A percentile compares a stretch with the other conserved stretches of the same genome.
Evolutionary conservation across 139 green algal species (phyloP).

Genomic region (Chlamydomonas incerta): DNA sequence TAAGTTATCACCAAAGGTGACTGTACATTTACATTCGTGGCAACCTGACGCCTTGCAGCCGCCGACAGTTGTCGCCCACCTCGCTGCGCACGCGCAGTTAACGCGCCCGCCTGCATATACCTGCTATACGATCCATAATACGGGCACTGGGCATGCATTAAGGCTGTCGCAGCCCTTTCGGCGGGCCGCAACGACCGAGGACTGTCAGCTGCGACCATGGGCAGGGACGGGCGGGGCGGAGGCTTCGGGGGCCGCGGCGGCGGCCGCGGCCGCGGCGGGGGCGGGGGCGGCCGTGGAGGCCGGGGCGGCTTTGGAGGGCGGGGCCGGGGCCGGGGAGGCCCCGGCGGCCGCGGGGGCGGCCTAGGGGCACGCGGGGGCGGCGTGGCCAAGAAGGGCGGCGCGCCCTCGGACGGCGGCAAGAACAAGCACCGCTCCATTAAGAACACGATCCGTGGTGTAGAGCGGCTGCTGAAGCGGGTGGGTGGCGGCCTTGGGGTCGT

Average conservation of each 20-base stretch:
- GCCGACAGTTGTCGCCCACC: too few species aligned
- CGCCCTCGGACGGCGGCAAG: constrained; percentile 4
- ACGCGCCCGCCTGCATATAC: too few species aligned
- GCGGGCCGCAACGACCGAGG: neutral
- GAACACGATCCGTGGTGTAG: constrained; percentile 69
- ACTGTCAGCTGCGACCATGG: neutral
- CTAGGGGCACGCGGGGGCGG: constrained; percentile 1
- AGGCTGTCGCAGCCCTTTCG: neutral
- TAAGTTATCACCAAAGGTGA: too few species aligned
- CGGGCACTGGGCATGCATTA: too few species aligned
- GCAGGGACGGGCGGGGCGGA: neutral
- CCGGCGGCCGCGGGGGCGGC: neutral
- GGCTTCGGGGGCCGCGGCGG: constrained; percentile 18
- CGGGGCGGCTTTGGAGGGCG: neutral
- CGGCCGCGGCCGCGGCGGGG: neutral
- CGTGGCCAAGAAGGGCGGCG: constrained; percentile 5
- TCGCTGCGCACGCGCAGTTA: too few species aligned
- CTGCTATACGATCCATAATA: neutral
- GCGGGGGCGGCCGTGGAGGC: neutral
- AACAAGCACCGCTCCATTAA: constrained; percentile 60
- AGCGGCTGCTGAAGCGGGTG: constrained; percentile 65
- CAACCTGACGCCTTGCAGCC: too few species aligned
- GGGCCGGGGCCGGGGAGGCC: neutral
- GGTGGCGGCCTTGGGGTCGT: too few species aligned
- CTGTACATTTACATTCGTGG: too few species aligned